Conservation (phyloP, 257 asterid species). For the Primulina eburnea region DNA sequence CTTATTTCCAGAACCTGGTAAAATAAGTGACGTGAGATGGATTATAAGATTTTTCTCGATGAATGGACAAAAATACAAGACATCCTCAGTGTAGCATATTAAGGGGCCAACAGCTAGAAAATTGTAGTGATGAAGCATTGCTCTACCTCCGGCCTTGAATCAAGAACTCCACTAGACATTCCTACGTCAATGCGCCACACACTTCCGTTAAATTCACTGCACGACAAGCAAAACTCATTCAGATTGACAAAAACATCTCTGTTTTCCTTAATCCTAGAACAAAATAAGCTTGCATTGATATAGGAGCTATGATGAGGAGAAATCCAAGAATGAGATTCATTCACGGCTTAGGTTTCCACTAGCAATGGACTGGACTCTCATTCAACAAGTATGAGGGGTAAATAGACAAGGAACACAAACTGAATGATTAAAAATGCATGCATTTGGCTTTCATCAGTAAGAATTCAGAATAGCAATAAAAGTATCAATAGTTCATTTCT, state of each 20-base stretch:
- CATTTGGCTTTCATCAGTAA: background rate
- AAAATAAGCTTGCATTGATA: background rate
- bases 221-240: conserved; percentile 21
- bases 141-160: conserved; percentile 86
- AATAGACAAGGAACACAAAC: background rate
- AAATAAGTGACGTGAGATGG: conserved; percentile 10
- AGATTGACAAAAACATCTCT: conserved; percentile 7
- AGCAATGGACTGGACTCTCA: background rate
- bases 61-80: background rate
- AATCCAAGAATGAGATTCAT: background rate
- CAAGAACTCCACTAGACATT: conserved; percentile 97
- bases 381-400: background rate
- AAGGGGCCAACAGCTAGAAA: conserved; percentile 1
- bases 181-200: conserved; percentile 96
- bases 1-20: conserved; percentile 77
- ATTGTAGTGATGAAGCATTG: conserved; percentile 7
- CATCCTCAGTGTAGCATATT: background rate
- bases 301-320: background rate
- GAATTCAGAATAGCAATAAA: background rate
- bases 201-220: conserved; percentile 72
- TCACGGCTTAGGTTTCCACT: background rate
- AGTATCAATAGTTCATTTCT: background rate
- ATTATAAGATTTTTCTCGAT: background rate
- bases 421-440: background rate
- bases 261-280: conserved; percentile 4